These are phyloP conservation scores for Trametes elegans DNA, from an alignment of 768 basidiomycete species.

Conservation along the genomic window DNA sequence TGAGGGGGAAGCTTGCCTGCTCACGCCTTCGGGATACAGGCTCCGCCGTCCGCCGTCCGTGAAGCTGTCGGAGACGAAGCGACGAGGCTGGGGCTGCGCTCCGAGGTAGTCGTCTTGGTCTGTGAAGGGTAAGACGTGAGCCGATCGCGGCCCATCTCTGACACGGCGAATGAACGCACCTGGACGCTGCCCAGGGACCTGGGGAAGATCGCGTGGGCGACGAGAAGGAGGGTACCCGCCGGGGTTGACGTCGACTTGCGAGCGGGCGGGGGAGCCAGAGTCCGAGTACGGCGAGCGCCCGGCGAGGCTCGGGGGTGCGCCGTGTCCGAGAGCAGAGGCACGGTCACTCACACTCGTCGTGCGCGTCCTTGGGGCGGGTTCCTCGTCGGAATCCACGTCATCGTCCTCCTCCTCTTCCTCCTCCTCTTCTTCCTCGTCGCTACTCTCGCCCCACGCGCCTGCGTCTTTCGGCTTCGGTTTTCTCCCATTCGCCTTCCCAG, in stretches of 20 bases:
- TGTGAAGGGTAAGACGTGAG: conserved; percentile 21
- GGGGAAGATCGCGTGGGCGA: conserved; percentile 63
- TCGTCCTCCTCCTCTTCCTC: conserved; percentile 66
- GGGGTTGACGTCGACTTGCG: conserved; percentile 15
- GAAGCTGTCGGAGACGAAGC: conserved; percentile 53
- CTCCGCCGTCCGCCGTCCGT: conserved; percentile 50
- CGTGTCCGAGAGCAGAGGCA: conserved; percentile 6
- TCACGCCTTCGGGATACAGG: conserved; percentile 23
- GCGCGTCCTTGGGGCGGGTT: conserved; percentile 33
- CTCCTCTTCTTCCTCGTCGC: conserved; percentile 80
- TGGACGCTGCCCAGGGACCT: conserved; percentile 52
- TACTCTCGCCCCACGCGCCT: conserved; percentile 62
- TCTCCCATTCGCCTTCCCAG: conserved; percentile 54
- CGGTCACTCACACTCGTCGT: conserved; percentile 19
- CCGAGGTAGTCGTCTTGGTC: conserved; percentile 42
- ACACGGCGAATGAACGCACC: conserved; percentile 12
- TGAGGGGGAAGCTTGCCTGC: conserved; percentile 25
- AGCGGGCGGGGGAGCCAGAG: conserved; percentile 19
- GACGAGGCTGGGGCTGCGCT: conserved; percentile 40
- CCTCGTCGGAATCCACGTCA: conserved; percentile 62
- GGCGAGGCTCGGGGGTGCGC: not conserved
- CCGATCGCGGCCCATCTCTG: not conserved
- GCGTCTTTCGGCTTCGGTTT: conserved; percentile 41
- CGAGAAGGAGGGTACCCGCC: conserved; percentile 31
- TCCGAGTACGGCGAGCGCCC: conserved; percentile 39